Evolutionary conservation across 2,329 filamentous ascomycete genomes (phyloP).

Genomic region (Penicillium paneum): DNA sequence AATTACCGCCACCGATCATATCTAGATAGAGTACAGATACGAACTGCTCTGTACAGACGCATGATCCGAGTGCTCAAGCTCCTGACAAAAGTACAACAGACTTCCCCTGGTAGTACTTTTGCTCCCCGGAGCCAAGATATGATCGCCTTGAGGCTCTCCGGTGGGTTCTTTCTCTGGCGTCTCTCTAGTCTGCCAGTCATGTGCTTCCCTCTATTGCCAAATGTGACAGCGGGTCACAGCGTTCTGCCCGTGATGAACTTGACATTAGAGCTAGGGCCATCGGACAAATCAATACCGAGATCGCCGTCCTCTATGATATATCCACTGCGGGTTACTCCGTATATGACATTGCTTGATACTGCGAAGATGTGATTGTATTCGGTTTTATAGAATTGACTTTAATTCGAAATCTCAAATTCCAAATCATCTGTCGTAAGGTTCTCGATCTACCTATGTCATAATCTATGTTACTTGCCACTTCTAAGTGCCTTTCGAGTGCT

Average conservation of each 20-base stretch:
- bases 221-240: slow-evolving; percentile 18
- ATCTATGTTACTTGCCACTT: background rate
- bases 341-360: background rate
- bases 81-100: slow-evolving; percentile 14
- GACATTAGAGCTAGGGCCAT: background rate
- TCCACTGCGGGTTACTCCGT: background rate
- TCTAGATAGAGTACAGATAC: background rate
- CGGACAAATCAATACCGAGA: slow-evolving; percentile 9
- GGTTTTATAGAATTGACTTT: background rate
- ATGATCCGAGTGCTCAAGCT: background rate
- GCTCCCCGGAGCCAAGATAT: background rate
- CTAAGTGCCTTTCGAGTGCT: background rate
- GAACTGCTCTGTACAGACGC: background rate
- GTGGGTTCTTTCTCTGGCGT: too few relatives aligned
- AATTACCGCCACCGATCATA: slow-evolving; percentile 4
- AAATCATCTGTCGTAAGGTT: background rate
- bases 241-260: slow-evolving; percentile 8
- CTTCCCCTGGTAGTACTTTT: slow-evolving; percentile 15
- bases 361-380: background rate
- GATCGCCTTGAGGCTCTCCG: slow-evolving; percentile 1
- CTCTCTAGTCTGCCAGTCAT: too few relatives aligned
- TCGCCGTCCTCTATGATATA: background rate
- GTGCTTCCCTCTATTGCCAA: background rate
- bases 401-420: slow-evolving; percentile 2
- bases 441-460: background rate